Evolutionary conservation across 2,329 filamentous ascomycete species (phyloP).

Genomic region (Metarhizium rileyi): DNA sequence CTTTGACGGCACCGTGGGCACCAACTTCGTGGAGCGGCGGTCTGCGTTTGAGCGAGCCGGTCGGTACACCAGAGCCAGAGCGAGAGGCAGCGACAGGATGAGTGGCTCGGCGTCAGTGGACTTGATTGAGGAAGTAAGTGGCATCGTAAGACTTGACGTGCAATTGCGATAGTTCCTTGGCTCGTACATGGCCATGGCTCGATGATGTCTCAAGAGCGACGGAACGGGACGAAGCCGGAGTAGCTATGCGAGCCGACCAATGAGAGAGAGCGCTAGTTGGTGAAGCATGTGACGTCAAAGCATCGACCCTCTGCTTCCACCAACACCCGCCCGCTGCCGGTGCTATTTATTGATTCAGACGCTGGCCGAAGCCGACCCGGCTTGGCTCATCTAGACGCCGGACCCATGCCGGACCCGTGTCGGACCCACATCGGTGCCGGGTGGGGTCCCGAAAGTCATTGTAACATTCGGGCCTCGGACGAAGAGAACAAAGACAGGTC

Average conservation of each 20-base stretch:
- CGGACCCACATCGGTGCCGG: too few species aligned
- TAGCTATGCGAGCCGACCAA: constrained; percentile 2
- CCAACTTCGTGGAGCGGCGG: constrained; percentile 5
- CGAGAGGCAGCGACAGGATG: constrained; percentile 8
- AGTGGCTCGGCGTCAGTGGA: constrained; percentile 18
- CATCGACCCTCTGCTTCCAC: too few species aligned
- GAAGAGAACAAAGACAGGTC: too few species aligned
- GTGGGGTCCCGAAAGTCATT: too few species aligned
- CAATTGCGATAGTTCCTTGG: constrained; percentile 18
- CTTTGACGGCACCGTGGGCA: constrained; percentile 8
- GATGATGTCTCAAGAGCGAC: not conserved
- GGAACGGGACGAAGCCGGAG: not conserved
- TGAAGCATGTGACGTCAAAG: not conserved
- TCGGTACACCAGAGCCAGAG: constrained; percentile 4
- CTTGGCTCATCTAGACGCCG: too few species aligned
- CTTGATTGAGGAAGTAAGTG: constrained; percentile 25
- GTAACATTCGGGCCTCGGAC: too few species aligned
- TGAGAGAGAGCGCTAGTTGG: not conserved
- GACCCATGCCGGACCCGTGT: too few species aligned
- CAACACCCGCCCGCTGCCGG: too few species aligned
- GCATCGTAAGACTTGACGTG: constrained; percentile 28
- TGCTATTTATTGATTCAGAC: too few species aligned
- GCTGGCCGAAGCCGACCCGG: too few species aligned
- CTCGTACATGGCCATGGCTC: not conserved
- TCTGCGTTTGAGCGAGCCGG: constrained; percentile 6